These are phyloP conservation scores for Monosporascus sp. DNA, from an alignment of 2,329 filamentous ascomycete species.

Conservation along the genomic window DNA sequence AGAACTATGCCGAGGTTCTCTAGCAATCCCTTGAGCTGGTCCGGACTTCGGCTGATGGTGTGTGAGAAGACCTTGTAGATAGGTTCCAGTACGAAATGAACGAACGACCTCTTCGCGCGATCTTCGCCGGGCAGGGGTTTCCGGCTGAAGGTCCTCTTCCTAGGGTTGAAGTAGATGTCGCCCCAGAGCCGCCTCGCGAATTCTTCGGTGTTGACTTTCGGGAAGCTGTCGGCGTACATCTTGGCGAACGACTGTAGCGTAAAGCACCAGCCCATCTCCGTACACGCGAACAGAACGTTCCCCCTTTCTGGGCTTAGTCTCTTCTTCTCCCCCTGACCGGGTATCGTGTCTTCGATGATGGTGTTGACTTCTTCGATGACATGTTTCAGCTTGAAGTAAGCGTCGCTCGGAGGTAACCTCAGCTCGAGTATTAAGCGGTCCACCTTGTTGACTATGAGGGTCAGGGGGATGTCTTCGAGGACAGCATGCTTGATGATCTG, in stretches of 20 bases:
- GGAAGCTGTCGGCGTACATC: constrained; percentile 90
- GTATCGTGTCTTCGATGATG: constrained; percentile 81
- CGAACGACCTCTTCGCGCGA: constrained; percentile 76
- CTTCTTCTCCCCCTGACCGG: constrained; percentile 71
- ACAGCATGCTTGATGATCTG: constrained; percentile 96
- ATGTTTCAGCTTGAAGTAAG: constrained; percentile 98
- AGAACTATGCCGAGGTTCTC: constrained; percentile 74
- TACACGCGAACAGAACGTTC: constrained; percentile 95
- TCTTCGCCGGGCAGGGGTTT: constrained; percentile 69
- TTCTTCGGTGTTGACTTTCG: constrained; percentile 73
- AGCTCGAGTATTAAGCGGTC: constrained; percentile 91
- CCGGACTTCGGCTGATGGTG: constrained; percentile 84
- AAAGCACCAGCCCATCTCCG: constrained; percentile 94
- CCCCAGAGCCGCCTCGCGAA: constrained; percentile 89
- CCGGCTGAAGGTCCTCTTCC: constrained; percentile 83
- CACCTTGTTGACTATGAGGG: constrained; percentile 94
- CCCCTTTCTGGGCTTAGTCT: constrained; percentile 92
- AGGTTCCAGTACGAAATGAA: constrained; percentile 91
- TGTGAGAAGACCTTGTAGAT: constrained; percentile 98
- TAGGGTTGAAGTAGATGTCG: constrained; percentile 92
- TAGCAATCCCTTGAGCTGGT: constrained; percentile 75
- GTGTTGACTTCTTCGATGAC: constrained; percentile 99
- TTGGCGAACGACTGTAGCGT: constrained; percentile 90
- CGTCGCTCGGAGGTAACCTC: constrained; percentile 88
- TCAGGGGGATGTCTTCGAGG: constrained; percentile 81